Conservation (phyloP, 768 basidiomycete genomes). For the Trametes elegans region DNA sequence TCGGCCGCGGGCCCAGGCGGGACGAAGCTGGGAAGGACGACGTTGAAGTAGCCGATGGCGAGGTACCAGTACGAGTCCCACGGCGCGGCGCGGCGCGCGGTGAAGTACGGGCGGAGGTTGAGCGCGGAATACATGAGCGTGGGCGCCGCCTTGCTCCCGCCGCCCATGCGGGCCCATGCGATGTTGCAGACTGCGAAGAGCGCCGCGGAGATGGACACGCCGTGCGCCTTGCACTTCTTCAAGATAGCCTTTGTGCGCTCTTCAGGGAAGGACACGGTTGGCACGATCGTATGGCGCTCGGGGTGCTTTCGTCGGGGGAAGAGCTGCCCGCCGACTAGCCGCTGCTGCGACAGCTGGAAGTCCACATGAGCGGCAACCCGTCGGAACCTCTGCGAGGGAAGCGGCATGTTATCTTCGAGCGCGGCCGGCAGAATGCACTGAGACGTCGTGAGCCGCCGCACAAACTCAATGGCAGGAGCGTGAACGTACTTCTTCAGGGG, state of each 20-base stretch:
- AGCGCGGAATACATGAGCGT: conserved; percentile 86
- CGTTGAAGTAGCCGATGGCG: conserved; percentile 79
- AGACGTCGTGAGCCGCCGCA: conserved; percentile 1
- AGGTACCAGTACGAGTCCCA: conserved; percentile 78
- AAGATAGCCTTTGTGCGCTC: conserved; percentile 61
- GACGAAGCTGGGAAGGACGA: conserved; percentile 73
- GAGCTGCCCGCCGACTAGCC: conserved; percentile 68
- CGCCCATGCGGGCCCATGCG: conserved; percentile 61
- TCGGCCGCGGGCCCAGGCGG: conserved; percentile 40
- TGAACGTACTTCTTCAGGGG: conserved; percentile 20
- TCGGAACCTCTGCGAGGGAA: conserved; percentile 35
- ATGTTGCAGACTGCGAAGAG: conserved; percentile 75
- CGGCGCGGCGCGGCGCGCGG: conserved; percentile 34
- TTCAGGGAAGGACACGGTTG: conserved; percentile 57
- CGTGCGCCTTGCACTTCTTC: conserved; percentile 64
- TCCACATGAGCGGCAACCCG: conserved; percentile 53
- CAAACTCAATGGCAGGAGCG: neutral
- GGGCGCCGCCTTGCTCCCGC: conserved; percentile 46
- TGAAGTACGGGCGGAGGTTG: conserved; percentile 66
- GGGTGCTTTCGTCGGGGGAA: conserved; percentile 53
- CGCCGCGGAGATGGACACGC: conserved; percentile 72
- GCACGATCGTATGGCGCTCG: conserved; percentile 62
- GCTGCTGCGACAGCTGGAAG: conserved; percentile 51
- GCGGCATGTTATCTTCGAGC: conserved; percentile 49
- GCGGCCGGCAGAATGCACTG: conserved; percentile 38